phyloP scores from a whole-genome alignment of 148 eudicot genomes.

The Rhododendron griersonianum region DNA sequence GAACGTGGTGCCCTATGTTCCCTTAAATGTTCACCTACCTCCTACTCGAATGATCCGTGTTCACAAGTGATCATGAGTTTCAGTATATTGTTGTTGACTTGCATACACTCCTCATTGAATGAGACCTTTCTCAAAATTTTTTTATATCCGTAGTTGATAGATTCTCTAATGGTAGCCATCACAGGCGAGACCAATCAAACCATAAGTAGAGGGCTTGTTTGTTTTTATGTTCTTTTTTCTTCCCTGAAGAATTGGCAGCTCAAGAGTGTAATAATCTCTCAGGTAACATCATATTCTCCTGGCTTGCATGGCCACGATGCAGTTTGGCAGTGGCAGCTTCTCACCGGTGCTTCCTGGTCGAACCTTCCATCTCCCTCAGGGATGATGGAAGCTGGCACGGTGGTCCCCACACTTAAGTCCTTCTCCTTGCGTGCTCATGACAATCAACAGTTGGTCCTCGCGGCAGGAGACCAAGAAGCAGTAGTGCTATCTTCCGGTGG shows the following conservation, averaged over 20 bases:
- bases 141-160: not conserved
- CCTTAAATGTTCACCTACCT: not conserved
- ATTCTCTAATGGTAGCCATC: not conserved
- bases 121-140: not conserved
- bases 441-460: constrained; percentile 69
- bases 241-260: constrained; percentile 3
- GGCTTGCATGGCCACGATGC: constrained; percentile 87
- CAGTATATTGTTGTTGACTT: not conserved
- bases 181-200: not conserved
- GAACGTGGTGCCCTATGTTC: not conserved
- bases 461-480: constrained; percentile 92
- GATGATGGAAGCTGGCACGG: constrained; percentile 66
- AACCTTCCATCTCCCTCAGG: constrained; percentile 98
- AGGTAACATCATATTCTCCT: constrained; percentile 93
- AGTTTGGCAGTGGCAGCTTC: constrained; percentile 91
- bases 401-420: constrained; percentile 83
- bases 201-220: not conserved
- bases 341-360: constrained; percentile 95
- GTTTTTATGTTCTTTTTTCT: not conserved
- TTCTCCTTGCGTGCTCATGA: constrained; percentile 69
- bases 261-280: constrained; percentile 6
- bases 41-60: not conserved
- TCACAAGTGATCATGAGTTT: not conserved
- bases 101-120: not conserved
- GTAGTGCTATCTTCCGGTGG: constrained; percentile 78